Percentiles rank a stretch among this genome's conserved stretches.
Conservation (phyloP, 164 flowering plant species). For the Amborella trichopoda region DNA sequence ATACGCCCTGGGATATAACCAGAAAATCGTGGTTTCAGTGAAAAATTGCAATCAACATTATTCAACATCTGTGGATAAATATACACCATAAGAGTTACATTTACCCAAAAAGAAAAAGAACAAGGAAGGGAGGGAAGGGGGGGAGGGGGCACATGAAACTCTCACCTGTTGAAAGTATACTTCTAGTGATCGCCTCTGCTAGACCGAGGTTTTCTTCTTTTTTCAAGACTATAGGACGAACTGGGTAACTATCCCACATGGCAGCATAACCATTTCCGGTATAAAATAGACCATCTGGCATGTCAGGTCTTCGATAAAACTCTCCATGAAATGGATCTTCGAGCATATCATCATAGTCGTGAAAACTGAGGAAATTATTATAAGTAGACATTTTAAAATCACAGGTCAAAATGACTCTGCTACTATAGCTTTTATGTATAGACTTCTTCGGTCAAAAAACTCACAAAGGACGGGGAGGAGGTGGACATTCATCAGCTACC, state of each 20-base stretch:
- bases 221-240: constrained; percentile 45
- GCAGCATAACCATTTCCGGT: constrained; percentile 43
- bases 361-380: constrained; percentile 88
- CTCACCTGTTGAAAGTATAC: constrained; percentile 87
- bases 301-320: constrained; percentile 54
- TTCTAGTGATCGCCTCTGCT: constrained; percentile 88
- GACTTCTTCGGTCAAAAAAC: too few relatives aligned
- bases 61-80: neutral
- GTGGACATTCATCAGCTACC: constrained; percentile 85
- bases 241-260: constrained; percentile 81
- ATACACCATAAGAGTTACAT: neutral
- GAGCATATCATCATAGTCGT: constrained; percentile 86
- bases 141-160: too few relatives aligned
- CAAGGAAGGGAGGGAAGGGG: too few relatives aligned
- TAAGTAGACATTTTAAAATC: too few relatives aligned
- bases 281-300: constrained; percentile 53
- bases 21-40: neutral
- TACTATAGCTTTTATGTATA: too few relatives aligned
- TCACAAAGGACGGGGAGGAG: constrained; percentile 86
- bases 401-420: too few relatives aligned
- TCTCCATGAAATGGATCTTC: constrained; percentile 84
- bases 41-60: neutral
- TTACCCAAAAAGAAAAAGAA: neutral
- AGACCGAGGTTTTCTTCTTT: constrained; percentile 87
- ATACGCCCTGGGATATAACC: constrained; percentile 61